Evolutionary conservation across 306 rosid genomes (phyloP).

Genomic region (Medicago lupulina): DNA sequence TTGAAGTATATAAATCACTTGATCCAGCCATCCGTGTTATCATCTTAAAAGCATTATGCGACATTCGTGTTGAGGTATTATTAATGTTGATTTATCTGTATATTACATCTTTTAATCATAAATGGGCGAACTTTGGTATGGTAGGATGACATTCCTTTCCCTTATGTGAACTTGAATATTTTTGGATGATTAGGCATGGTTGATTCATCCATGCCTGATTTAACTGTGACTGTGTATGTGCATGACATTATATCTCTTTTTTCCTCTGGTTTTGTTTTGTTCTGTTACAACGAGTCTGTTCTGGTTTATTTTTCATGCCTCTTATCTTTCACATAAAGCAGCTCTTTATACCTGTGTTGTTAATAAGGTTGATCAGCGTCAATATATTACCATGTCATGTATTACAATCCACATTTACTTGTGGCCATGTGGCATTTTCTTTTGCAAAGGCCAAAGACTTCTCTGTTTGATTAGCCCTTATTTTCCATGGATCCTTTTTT

Average conservation of each 20-base stretch:
- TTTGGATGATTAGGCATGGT: conserved; percentile 30
- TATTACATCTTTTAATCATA: conserved; percentile 30
- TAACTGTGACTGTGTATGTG: conserved; percentile 10
- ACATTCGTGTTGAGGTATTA: conserved; percentile 97
- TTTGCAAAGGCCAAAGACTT: background rate
- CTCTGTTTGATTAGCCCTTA: conserved; percentile 16
- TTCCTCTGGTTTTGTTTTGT: conserved; percentile 8
- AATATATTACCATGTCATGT: conserved; percentile 26
- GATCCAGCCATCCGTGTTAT: conserved; percentile 91
- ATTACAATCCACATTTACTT: background rate
- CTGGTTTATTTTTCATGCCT: conserved; percentile 26
- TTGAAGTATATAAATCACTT: conserved; percentile 82
- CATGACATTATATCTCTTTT: conserved; percentile 7
- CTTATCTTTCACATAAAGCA: conserved; percentile 22
- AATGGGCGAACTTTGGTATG: conserved; percentile 34
- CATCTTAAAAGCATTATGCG: conserved; percentile 98
- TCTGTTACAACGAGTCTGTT: conserved; percentile 21
- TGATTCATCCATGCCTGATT: conserved; percentile 19
- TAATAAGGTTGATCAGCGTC: conserved; percentile 20
- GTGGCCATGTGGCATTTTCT: conserved; percentile 2
- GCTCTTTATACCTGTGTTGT: conserved; percentile 20
- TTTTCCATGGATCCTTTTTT: background rate
- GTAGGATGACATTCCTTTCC: conserved; percentile 30
- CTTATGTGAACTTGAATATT: conserved; percentile 33
- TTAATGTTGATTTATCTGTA: conserved; percentile 25